Base-by-base conservation (phyloP, 768 basidiomycete species). In the Russula emetica region DNA sequence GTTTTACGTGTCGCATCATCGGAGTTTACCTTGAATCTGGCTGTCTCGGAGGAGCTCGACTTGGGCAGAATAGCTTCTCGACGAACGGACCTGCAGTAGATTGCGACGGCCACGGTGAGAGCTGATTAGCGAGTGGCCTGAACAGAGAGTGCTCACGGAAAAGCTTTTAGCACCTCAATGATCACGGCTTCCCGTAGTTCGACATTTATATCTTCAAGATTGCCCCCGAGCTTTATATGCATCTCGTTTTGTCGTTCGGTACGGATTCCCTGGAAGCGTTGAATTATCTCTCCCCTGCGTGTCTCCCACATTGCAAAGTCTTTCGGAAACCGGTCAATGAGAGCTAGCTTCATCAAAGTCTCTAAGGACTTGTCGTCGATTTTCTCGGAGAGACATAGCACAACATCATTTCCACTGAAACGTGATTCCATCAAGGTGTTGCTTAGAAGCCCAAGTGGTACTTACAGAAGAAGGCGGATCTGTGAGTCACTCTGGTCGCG, bases 341-440 rank as follows among this genome's bases (percentile, higher is more conserved):
- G 55, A 10, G 34, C 30, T 8, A 65, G 2, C 6, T n/a, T 18
- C 55, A 65, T 61, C 32, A 65, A 57, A 1, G 49, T 38, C 24
- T 52, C 47, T 16, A 65, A 36, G 8, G 64, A 38, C 18, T 28
- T 36, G n/a, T 65, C 64, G 1, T 65, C 64, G n/a, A 65, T 55
- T 7, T 40, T 24, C 32, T 65, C 60, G 1, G 64, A 61, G 54
- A 65, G 55, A 47, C 59, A 65, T 10, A 61, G 22, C 8, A 38
- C 24, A 38, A 51, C 64, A 4, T 65, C 60, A 18, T 61, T 50
- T 30, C 5, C 60, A 34, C 63, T 64, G 18, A 20, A 64, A 49
- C 10, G 10, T 14, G 5, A 26, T 55, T 3, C 8, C 6, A 18
- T 60, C 36, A 44, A 50, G 11, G 1, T 5, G 53, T 9, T 28